These are phyloP conservation scores for Backusella tarrabulga DNA, from an alignment of 192 early-diverging fungal genomes.

Conservation along the genomic window DNA sequence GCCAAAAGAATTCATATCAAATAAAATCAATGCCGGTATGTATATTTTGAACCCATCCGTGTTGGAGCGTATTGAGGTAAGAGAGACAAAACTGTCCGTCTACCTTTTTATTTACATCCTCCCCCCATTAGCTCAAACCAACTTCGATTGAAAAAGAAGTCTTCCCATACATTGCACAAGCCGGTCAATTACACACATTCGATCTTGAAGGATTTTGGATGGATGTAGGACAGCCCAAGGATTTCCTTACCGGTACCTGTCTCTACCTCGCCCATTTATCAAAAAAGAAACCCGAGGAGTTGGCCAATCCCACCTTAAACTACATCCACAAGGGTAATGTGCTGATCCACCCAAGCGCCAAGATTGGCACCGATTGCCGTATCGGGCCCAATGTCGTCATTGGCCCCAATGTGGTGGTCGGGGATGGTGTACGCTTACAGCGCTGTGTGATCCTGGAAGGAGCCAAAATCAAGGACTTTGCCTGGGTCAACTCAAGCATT, in stretches of 20 bases:
- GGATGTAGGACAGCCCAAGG: constrained; percentile 99
- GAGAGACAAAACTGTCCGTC: background rate
- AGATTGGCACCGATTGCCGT: constrained; percentile 92
- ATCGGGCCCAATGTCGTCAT: constrained; percentile 98
- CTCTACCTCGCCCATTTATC: constrained; percentile 85
- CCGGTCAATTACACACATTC: constrained; percentile 87
- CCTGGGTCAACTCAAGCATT: constrained; percentile 89
- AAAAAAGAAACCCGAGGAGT: constrained; percentile 70
- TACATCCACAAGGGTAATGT: constrained; percentile 87
- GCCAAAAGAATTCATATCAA: constrained; percentile 90
- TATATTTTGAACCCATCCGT: constrained; percentile 97
- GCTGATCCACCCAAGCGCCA: constrained; percentile 86
- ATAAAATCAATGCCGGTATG: constrained; percentile 99
- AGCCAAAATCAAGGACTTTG: constrained; percentile 81
- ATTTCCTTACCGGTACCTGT: constrained; percentile 93
- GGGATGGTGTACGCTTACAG: constrained; percentile 92
- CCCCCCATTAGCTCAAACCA: constrained; percentile 66
- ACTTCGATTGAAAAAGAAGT: constrained; percentile 98
- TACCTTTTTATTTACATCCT: background rate
- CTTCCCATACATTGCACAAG: constrained; percentile 91
- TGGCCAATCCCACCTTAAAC: constrained; percentile 63
- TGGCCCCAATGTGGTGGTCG: constrained; percentile 87
- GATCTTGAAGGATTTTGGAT: constrained; percentile 98
- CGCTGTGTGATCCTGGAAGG: constrained; percentile 87
- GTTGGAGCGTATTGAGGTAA: constrained; percentile 85